Base-by-base conservation (phyloP, 2,329 filamentous ascomycete species). In the Hymenoscyphus fraxineus region DNA sequence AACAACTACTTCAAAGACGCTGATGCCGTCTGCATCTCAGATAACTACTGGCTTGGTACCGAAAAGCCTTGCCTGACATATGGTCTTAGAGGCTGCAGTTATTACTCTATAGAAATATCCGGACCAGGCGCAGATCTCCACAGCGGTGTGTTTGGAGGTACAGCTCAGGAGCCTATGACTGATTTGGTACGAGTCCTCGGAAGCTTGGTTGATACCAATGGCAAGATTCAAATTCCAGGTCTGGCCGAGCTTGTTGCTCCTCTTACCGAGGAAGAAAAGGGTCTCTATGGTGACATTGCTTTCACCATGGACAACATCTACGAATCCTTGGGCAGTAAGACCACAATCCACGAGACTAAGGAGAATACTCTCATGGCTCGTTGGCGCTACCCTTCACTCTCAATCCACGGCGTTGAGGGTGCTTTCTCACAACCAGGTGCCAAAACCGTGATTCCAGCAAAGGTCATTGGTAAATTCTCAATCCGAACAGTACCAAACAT, bases 11-110 rank as follows among this genome's bases (percentile, higher is more conserved):
- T 99, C 82, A 92, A 92, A 74, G 94, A 97, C 73, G 88, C 93
- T 41, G 95, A 99, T 71, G 95, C 93, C 6, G 92, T 98, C 66
- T 99, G 95, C 81, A 99, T 99, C 76, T 97, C 92, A 58, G 95
- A 99, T 80, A 99, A 99, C 85, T 99, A 99, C 87, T 99, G 95
- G 95, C 88, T 99, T 51, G 95, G 95, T 65, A 98, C 95, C 6
- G 93, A 98, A 84, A 97, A 97, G 85, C 95, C 95, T 13, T 99
- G 95, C 78, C 81, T 99, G 75, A 99, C 95, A 10, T 99, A 99
- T 77, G 95, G 95, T 72, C 89, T 99, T 68, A 91, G 95, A 71
- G 95, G 95, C 62, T 96, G 92, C 87, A 98, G 96, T 82, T 99
- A 99, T 85, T 99, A 98, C 83, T 91, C 90, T 61, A 80, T 99